phyloP scores from a whole-genome alignment of 441 rosid species.

The Eugenia klotzschiana region DNA sequence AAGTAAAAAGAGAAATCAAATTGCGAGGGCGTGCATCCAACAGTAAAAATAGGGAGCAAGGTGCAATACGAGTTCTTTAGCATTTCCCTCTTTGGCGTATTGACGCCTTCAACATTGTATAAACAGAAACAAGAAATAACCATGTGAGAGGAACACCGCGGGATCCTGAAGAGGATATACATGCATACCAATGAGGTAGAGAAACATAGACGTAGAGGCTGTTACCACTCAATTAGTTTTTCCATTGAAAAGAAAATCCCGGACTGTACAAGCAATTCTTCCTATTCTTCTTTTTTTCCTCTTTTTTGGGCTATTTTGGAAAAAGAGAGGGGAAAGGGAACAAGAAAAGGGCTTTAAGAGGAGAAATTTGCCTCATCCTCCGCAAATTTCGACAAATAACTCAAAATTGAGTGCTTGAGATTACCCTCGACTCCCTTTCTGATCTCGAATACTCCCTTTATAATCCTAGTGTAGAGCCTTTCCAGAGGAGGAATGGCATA shows the following conservation, averaged over 20 bases:
- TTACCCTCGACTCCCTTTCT: conserved; percentile 27
- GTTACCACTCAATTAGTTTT: not conserved
- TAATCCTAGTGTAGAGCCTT: conserved; percentile 59
- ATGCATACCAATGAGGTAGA: not conserved
- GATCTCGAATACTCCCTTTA: conserved; percentile 58
- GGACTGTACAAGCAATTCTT: conserved; percentile 37
- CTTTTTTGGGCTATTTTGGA: not conserved
- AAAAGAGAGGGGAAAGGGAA: not conserved
- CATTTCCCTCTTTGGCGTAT: not conserved
- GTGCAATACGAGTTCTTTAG: not conserved
- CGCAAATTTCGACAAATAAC: conserved; percentile 60
- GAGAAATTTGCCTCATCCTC: conserved; percentile 64
- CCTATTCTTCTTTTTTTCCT: not conserved
- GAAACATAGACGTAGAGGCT: not conserved
- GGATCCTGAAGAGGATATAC: not conserved
- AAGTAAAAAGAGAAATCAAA: not conserved
- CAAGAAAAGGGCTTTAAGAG: conserved; percentile 1
- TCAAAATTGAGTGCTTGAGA: conserved; percentile 66
- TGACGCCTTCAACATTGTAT: not conserved
- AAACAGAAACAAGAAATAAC: not conserved
- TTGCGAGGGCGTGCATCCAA: not conserved
- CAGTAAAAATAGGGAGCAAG: not conserved
- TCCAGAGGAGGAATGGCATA: conserved; percentile 79
- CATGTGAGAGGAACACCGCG: not conserved
- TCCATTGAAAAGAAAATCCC: conserved; percentile 30